Evolutionary conservation across 2,329 filamentous ascomycete species (phyloP), one percentile per base, ranked within the genome.

Genomic region (Aspergillus pseudotamarii): DNA sequence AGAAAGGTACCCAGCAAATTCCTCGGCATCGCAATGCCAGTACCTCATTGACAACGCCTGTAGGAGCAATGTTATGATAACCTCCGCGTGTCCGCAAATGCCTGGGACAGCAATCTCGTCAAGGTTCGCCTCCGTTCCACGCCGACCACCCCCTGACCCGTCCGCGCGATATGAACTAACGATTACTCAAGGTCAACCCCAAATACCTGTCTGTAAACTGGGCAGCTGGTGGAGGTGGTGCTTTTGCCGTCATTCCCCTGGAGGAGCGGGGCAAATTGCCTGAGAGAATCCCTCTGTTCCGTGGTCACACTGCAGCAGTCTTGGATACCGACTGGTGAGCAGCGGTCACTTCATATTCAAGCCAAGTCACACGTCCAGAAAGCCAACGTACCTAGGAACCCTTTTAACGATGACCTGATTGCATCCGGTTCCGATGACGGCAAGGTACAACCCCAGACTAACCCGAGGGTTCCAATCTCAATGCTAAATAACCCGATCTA

Each of bases 41-140:
- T 32, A 5, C 19, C 38, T 19, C 8, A 45, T 62, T 66, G 32
- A 65, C 68, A 58, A 56, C 56, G 21, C 41, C 23, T 30, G 23
- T 63, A 89, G 87, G 95, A 99, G 80, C 92, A 92, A 86, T 97
- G 94, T 85, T 99, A 98, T 83, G 95, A 99, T 81, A 98, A 98
- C 81, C 84, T 99, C 71, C 92, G 93, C 78, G 93, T 99, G 80
- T 97, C 93, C 76, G 92, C 91, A 81, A 99, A 99, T 89, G 95
- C 95, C 61, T 99, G 95, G 95, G 95, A 99, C 80, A 97, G 94
- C 75, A 99, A 99, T 83, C 84, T 99, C 76, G 87, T 98, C 82
- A 98, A 98, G 90, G 93, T 96, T 80, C 78, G 85, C 62, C 60
- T 63, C 23, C 62, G 53, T 61, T 57, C 55, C 60, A 50, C 58